Percentiles rank a stretch among this genome's conserved stretches.
phyloP scores from a whole-genome alignment of 2,329 filamentous ascomycete genomes.

The Fusarium neocosmosporiellum region DNA sequence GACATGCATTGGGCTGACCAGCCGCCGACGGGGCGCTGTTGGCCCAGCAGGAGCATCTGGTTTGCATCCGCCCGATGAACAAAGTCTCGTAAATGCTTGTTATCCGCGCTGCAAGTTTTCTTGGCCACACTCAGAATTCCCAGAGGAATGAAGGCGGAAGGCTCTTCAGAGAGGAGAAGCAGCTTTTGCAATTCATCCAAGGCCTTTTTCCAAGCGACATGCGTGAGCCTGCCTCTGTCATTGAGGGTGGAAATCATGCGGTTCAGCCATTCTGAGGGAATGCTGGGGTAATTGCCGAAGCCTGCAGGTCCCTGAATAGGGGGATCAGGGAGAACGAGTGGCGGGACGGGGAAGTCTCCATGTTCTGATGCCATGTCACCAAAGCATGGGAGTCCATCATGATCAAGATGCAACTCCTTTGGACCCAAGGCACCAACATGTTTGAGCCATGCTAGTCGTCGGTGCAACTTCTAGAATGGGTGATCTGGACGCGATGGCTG shows the following conservation, averaged over 20 bases:
- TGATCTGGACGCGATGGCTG: too few relatives aligned
- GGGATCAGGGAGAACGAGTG: too few relatives aligned
- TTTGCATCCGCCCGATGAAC: not conserved
- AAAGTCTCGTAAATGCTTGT: not conserved
- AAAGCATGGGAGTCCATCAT: too few relatives aligned
- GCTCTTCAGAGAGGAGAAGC: not conserved
- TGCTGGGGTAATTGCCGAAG: not conserved
- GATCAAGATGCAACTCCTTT: too few relatives aligned
- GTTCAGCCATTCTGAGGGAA: too few relatives aligned
- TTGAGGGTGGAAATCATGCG: not conserved
- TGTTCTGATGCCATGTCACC: too few relatives aligned
- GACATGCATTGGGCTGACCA: not conserved
- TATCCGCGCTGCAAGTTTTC: not conserved
- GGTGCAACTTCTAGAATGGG: too few relatives aligned
- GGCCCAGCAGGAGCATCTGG: not conserved
- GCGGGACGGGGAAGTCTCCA: too few relatives aligned
- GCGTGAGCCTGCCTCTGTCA: not conserved
- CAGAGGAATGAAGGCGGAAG: not conserved
- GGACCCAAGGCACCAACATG: too few relatives aligned
- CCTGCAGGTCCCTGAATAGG: not conserved
- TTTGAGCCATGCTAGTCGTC: too few relatives aligned
- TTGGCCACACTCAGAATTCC: not conserved
- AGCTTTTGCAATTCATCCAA: not conserved
- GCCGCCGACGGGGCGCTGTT: not conserved
- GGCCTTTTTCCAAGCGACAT: not conserved